phyloP scores from a whole-genome alignment of 306 rosid genomes.

The Medicago ruthenica region DNA sequence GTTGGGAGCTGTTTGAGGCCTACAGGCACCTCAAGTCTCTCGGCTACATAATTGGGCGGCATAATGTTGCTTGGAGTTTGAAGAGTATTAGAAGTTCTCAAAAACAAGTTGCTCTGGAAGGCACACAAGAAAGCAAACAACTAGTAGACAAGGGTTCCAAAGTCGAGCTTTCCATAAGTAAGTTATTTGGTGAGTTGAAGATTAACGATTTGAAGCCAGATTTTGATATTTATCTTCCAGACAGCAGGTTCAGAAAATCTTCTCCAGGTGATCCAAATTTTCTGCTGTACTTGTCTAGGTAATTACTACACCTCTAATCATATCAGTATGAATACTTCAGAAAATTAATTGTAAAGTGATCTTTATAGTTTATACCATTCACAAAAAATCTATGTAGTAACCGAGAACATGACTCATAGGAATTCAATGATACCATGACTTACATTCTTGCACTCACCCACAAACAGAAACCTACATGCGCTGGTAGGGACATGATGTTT shows the following conservation, averaged over 20 bases:
- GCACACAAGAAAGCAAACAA: slow-evolving; percentile 45
- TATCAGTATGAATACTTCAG: slow-evolving; percentile 13
- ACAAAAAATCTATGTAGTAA: not conserved
- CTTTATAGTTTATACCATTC: not conserved
- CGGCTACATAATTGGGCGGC: slow-evolving; percentile 73
- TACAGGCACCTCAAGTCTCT: slow-evolving; percentile 82
- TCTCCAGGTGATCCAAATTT: slow-evolving; percentile 79
- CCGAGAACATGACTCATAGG: not conserved
- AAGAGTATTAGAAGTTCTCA: slow-evolving; percentile 51
- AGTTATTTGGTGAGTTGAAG: slow-evolving; percentile 56
- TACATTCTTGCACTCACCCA: not conserved
- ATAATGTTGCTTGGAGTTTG: slow-evolving; percentile 69
- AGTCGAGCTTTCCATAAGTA: slow-evolving; percentile 44
- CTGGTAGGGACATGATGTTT: not conserved
- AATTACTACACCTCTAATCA: slow-evolving; percentile 33
- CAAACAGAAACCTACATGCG: not conserved
- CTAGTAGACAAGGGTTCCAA: slow-evolving; percentile 41
- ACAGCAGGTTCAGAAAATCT: slow-evolving; percentile 80
- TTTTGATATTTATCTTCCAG: slow-evolving; percentile 82
- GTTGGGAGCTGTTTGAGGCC: slow-evolving; percentile 84
- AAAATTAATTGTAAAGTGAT: slow-evolving; percentile 14
- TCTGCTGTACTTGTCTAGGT: slow-evolving; percentile 77
- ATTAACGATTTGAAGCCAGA: slow-evolving; percentile 59
- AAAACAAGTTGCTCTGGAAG: slow-evolving; percentile 38
- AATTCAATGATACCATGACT: slow-evolving; percentile 21